Evolutionary conservation across 108 stramenopile genomes (phyloP).

Genomic region (Fragilariopsis cylindrus): DNA sequence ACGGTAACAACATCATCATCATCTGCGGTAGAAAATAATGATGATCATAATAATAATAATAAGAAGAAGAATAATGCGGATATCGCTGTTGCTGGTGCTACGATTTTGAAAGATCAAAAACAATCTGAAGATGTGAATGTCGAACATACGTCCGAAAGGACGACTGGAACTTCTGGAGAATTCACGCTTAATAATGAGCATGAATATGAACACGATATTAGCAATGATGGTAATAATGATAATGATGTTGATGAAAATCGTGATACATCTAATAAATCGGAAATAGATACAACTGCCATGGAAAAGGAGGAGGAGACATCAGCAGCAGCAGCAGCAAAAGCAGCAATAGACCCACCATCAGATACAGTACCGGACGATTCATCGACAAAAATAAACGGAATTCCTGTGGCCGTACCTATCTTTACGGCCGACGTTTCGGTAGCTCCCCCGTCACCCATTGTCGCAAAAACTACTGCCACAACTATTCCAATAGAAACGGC

Average conservation of each 20-base stretch:
- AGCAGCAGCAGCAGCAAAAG: neutral
- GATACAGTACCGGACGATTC: neutral
- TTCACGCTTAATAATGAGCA: neutral
- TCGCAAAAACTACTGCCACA: neutral
- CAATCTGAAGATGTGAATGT: neutral
- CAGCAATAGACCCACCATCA: neutral
- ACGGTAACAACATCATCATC: neutral
- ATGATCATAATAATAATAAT: neutral
- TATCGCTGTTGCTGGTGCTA: neutral
- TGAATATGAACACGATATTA: neutral
- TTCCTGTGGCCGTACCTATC: neutral
- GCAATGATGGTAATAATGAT: neutral
- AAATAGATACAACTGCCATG: neutral
- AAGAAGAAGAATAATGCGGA: too few species aligned
- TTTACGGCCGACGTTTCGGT: neutral
- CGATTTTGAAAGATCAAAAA: neutral
- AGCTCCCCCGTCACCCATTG: neutral
- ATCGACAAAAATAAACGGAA: neutral
- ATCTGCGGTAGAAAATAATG: neutral
- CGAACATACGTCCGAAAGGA: neutral
- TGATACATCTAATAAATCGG: neutral
- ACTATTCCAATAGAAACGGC: constrained; percentile 2
- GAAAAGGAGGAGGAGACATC: neutral
- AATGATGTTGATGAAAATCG: neutral
- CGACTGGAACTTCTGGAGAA: neutral